Evolutionary conservation across 805 yeast species (phyloP).

Genomic region (Torulaspora gathmanii): DNA sequence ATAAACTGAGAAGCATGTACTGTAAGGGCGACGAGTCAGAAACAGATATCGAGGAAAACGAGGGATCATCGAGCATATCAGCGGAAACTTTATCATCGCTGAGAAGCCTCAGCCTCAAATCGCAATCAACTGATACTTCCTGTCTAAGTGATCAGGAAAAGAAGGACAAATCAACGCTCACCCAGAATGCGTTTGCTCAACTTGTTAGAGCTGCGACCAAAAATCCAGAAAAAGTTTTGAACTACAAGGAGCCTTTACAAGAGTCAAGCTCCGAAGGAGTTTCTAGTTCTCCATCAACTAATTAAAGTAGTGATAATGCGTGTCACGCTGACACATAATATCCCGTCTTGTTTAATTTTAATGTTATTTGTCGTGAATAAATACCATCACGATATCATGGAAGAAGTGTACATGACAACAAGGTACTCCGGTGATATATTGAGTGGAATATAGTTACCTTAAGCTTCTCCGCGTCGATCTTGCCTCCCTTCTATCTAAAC

Average conservation of each 20-base stretch:
- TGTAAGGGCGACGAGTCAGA: conserved; percentile 43
- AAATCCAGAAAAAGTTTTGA: conserved; percentile 44
- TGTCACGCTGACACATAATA: neutral
- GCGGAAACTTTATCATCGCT: conserved; percentile 24
- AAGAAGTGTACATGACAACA: too few species aligned
- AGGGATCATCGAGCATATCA: conserved; percentile 8
- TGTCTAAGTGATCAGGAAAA: conserved; percentile 9
- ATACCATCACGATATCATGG: neutral
- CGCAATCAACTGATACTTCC: conserved; percentile 4
- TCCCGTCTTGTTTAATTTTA: neutral
- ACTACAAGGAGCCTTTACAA: conserved; percentile 19
- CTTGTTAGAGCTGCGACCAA: conserved; percentile 64
- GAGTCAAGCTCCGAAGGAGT: neutral
- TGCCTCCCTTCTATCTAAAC: conserved; percentile 11
- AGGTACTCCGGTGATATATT: neutral
- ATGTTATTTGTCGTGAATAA: neutral
- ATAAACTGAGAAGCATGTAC: conserved; percentile 58
- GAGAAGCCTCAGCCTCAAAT: conserved; percentile 14
- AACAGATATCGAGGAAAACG: conserved; percentile 31
- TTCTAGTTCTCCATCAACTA: neutral
- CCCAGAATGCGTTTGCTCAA: conserved; percentile 59
- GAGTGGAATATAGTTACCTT: conserved; percentile 1
- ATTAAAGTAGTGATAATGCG: neutral
- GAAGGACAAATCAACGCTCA: conserved; percentile 39
- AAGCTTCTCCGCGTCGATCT: conserved; percentile 11